Evolutionary conservation across 2,329 filamentous ascomycete species (phyloP), one percentile per base, ranked within the genome.

Genomic region (Cladosporium sphaerospermum): DNA sequence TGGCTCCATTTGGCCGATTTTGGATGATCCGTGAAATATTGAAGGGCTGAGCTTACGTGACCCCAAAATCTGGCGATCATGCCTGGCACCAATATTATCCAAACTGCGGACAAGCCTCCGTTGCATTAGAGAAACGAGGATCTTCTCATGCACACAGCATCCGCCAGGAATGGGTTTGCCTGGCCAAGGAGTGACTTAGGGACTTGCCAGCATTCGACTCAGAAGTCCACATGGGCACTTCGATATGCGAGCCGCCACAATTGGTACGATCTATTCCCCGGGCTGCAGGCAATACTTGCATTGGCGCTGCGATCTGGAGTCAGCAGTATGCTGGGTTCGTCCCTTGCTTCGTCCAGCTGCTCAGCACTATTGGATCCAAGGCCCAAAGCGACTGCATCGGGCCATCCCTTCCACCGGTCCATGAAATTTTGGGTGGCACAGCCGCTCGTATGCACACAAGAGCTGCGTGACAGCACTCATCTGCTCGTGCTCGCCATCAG

Each of bases 371-470:
- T 51, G 48, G 48, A 19, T 11, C 18, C 9, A 37, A 37, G 23
- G 9, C 11, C 8, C 9, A 19, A 19, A 14, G 33, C 41, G 8
- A 7, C 32, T 36, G 48, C 18, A 36, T 36, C 16, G 48, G 39
- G 18, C 40, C 32, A 37, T 19, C 40, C 31, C 31, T 16, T n/a
- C 16, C 32, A 16, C 44, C 40, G 31, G n/a, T 23, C 48, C 48
- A 51, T 51, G 48, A 51, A 51, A 13, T 32, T 51, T 40, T 44
- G 48, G 39, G 40, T 39, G 28, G 31, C 48, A 51, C 48, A 19
- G 44, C 48, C 16, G 32, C 48, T 51, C 48, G 40, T 51, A 51
- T 51, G 48, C 48, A 51, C 39, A 32, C 39, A 51, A 44, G 40
- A 44, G 48, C 40, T 51, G 39, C 48, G 28, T 51, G 48, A 28